Percentiles rank a stretch among this genome's conserved stretches.
These are phyloP conservation scores for Kernera saxatilis DNA, from an alignment of 345 rosid genomes.

Conservation along the genomic window DNA sequence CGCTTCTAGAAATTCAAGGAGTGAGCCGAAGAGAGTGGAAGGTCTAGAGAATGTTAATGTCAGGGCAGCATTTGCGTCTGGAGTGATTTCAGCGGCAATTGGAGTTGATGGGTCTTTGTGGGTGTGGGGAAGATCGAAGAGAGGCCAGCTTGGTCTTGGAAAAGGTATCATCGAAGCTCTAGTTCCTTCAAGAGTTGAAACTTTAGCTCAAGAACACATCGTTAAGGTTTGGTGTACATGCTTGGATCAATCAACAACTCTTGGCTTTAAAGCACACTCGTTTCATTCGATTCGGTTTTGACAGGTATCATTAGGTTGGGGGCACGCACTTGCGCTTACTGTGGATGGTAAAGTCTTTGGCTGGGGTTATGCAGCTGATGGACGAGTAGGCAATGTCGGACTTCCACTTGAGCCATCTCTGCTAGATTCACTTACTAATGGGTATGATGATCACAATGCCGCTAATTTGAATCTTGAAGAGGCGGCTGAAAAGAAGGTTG, in stretches of 20 bases:
- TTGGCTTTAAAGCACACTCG: not conserved
- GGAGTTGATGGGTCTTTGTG: slow-evolving; percentile 83
- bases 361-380: slow-evolving; percentile 96
- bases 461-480: slow-evolving; percentile 36
- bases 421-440: slow-evolving; percentile 41
- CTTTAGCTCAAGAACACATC: slow-evolving; percentile 56
- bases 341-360: slow-evolving; percentile 71
- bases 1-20: slow-evolving; percentile 42
- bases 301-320: slow-evolving; percentile 96
- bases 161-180: slow-evolving; percentile 46
- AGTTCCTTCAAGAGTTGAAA: slow-evolving; percentile 56
- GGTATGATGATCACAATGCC: not conserved
- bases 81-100: slow-evolving; percentile 72
- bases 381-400: slow-evolving; percentile 64
- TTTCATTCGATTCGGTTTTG: slow-evolving; percentile 2
- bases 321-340: slow-evolving; percentile 73
- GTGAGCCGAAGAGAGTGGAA: slow-evolving; percentile 60
- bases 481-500: slow-evolving; percentile 56
- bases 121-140: slow-evolving; percentile 96
- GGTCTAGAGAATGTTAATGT: slow-evolving; percentile 57
- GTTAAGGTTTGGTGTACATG: slow-evolving; percentile 54
- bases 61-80: slow-evolving; percentile 67
- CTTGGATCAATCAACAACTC: not conserved
- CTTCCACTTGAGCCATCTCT: slow-evolving; percentile 42
- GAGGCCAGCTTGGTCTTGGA: slow-evolving; percentile 97